phyloP scores from a whole-genome alignment of 805 yeast species.

The Saturnispora halmiae region DNA sequence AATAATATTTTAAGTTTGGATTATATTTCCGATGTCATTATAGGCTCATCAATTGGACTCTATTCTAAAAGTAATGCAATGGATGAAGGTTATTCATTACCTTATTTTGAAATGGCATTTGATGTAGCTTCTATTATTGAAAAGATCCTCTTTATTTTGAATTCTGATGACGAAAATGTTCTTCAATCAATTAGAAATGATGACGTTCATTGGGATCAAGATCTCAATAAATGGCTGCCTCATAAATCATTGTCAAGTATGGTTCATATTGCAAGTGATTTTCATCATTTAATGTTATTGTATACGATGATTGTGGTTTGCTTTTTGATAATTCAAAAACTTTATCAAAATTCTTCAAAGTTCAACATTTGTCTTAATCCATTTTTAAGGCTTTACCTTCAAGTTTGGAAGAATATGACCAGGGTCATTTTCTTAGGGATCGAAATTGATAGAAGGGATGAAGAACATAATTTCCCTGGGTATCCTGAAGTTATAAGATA shows the following conservation, averaged over 20 bases:
- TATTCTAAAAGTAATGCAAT: conserved; percentile 13
- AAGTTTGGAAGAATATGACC: conserved; percentile 61
- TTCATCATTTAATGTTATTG: conserved; percentile 34
- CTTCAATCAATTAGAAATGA: conserved; percentile 36
- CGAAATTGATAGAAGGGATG: conserved; percentile 47
- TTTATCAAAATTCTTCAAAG: conserved; percentile 26
- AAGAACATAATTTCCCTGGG: conserved; percentile 31
- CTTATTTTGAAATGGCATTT: conserved; percentile 28
- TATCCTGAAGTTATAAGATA: conserved; percentile 40
- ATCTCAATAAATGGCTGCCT: conserved; percentile 32
- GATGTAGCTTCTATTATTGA: conserved; percentile 31
- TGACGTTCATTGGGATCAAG: conserved; percentile 27
- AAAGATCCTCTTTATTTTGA: conserved; percentile 29
- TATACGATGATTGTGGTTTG: conserved; percentile 38
- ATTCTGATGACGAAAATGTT: conserved; percentile 35
- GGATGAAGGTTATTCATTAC: conserved; percentile 26
- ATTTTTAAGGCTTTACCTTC: conserved; percentile 46
- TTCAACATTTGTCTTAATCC: conserved; percentile 48
- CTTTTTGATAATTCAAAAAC: conserved; percentile 36
- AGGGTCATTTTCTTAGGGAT: conserved; percentile 49
- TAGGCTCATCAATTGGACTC: conserved; percentile 32
- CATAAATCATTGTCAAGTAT: conserved; percentile 21
- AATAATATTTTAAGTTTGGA: conserved; percentile 45
- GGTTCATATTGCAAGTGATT: conserved; percentile 21
- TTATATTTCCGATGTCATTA: conserved; percentile 41